Evolutionary conservation across 345 rosid genomes (phyloP), one percentile per base, ranked within the genome.

Genomic region (Physaria fendleri): DNA sequence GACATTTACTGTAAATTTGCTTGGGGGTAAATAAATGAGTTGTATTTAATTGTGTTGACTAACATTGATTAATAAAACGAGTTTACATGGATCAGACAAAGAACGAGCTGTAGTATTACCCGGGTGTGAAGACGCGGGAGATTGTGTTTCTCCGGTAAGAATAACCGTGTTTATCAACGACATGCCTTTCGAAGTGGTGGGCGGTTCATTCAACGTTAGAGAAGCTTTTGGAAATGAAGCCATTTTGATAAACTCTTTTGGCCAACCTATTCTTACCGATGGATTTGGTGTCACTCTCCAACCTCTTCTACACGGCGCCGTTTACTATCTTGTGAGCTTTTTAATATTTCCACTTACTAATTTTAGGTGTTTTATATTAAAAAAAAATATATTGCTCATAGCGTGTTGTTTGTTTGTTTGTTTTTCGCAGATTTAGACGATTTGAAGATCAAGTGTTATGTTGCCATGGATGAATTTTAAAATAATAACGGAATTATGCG

Each of bases 151-250:
- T 35, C 50, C 67, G 11, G 52, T 59, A 6, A 83, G 68, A 65
- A 62, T 75, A 32, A 85, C 74, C 38, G 93, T 91, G 74, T 88
- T 89, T 44, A 85, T 92, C 76, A 86, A 89, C 47, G 88, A 89
- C 38, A 81, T 92, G 45, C 81, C 87, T 2, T 76, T 84, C 18
- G 91, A 92, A 56, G 81, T 92, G 12, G 71, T 55, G 0, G 61
- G 41, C 32, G 91, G 88, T 21, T 85, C 87, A 3, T 83, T 92
- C 66, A 88, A 82, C 50, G 84, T 88, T 16, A 76, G 74, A 25
- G 89, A 81, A 55, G 84, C 97, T 9, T 92, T 92, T 56, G 98
- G 98, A 24, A 89, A 80, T 17, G 82, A 87, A 15, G 82, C 82
- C 1, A 58, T 86, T 43, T 61, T 92, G 70, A 74, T 92, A 23